Percentiles rank a stretch among this genome's conserved stretches.
phyloP scores from a whole-genome alignment of 106 monocot genomes.

The Allium cepa region DNA sequence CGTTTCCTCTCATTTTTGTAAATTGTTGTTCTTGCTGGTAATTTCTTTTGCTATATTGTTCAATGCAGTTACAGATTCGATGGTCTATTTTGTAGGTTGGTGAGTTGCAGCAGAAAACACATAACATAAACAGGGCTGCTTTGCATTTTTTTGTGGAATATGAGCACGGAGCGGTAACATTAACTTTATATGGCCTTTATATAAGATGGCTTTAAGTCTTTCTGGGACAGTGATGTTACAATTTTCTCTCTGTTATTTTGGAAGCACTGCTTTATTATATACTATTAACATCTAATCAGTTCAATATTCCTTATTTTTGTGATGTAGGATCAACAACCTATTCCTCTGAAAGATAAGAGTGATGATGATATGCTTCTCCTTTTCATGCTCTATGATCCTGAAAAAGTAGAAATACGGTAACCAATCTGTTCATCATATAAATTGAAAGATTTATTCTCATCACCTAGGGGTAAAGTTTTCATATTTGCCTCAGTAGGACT shows the following conservation, averaged over 20 bases:
- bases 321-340: slow-evolving; percentile 44
- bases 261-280: background rate
- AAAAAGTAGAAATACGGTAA: slow-evolving; percentile 89
- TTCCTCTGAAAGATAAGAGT: slow-evolving; percentile 72
- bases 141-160: slow-evolving; percentile 85
- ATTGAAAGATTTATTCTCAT: background rate
- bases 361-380: slow-evolving; percentile 93
- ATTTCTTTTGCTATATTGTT: no score
- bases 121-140: slow-evolving; percentile 84
- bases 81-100: slow-evolving; percentile 49
- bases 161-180: slow-evolving; percentile 66
- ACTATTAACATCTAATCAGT: background rate
- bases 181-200: background rate
- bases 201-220: no score
- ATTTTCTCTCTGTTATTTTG: background rate
- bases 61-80: no score
- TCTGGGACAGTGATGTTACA: no score
- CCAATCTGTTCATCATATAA: background rate
- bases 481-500: no score
- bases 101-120: slow-evolving; percentile 75
- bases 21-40: no score
- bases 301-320: background rate
- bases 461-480: background rate
- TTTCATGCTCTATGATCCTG: slow-evolving; percentile 96
- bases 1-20: no score